A percentile compares a stretch with the other conserved stretches of the same genome.
Conservation (phyloP, 2,329 filamentous ascomycete species). For the Paracoccidioides brasiliensis region DNA sequence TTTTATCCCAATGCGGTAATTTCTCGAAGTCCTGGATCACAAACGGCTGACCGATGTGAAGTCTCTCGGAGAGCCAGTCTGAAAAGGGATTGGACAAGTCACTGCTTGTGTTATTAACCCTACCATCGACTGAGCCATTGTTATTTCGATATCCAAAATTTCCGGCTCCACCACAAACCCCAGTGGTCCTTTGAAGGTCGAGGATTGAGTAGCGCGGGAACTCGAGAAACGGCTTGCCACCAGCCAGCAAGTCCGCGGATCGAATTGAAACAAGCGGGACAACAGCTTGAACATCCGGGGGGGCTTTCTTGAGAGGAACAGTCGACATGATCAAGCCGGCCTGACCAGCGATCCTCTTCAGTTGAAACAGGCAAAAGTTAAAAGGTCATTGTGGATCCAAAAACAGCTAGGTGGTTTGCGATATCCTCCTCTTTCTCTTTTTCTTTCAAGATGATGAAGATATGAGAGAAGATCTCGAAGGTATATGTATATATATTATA, state of each 20-base stretch:
- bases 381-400: background rate
- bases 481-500: background rate
- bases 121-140: background rate
- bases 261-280: background rate
- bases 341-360: background rate
- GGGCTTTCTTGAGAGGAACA: background rate
- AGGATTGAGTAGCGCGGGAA: constrained; percentile 21
- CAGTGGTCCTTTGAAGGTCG: constrained; percentile 11
- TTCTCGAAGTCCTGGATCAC: constrained; percentile 23
- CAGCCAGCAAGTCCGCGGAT: constrained; percentile 15
- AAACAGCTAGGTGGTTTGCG: background rate
- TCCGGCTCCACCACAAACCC: background rate
- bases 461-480: background rate
- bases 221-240: constrained; percentile 19
- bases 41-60: constrained; percentile 22
- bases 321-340: background rate
- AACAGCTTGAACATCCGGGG: background rate
- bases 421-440: background rate
- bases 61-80: constrained; percentile 19
- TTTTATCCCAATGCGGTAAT: constrained; percentile 17
- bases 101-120: too few species aligned
- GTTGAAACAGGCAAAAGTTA: background rate
- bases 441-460: background rate
- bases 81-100: constrained; percentile 4
- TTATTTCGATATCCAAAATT: background rate